Conservation (phyloP, 1,284 basidiomycete species). For the Cutaneotrichosporon curvatum region DNA sequence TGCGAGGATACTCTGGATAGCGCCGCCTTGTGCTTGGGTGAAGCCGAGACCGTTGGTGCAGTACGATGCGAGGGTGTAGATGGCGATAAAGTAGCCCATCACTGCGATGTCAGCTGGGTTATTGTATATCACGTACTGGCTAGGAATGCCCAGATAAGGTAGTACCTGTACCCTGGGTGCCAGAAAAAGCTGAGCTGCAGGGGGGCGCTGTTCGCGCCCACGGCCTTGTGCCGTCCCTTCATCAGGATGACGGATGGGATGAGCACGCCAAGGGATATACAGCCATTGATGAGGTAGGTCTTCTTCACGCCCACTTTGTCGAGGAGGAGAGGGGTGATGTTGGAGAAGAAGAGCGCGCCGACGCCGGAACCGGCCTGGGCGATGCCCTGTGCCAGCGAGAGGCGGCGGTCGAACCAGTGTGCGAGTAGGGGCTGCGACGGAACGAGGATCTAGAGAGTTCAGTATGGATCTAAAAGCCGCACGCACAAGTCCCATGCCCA, state of each 20-base stretch:
- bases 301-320: constrained; percentile 36
- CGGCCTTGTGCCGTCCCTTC: constrained; percentile 32
- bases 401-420: constrained; percentile 42
- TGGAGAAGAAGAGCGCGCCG: constrained; percentile 40
- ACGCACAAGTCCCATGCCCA: constrained; percentile 29
- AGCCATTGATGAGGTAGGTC: constrained; percentile 43
- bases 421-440: constrained; percentile 40
- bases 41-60: constrained; percentile 45
- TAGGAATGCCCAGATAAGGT: constrained; percentile 14
- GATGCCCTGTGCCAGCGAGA: constrained; percentile 39
- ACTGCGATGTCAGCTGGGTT: constrained; percentile 18
- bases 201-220: constrained; percentile 17
- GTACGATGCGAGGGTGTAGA: constrained; percentile 48
- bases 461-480: not conserved
- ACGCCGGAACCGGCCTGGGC: constrained; percentile 39
- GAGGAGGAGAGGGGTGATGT: constrained; percentile 38
- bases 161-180: constrained; percentile 13
- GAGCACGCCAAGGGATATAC: constrained; percentile 40
- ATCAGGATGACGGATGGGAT: constrained; percentile 39
- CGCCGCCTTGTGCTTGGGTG: constrained; percentile 45
- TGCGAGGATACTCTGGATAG: constrained; percentile 46
- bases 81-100: constrained; percentile 48
- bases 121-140: constrained; percentile 9
- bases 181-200: constrained; percentile 12
- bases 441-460: constrained; percentile 28